A percentile compares a stretch with the other conserved stretches of the same genome.
Conservation (phyloP, 805 yeast genomes). For the Vanderwaltozyma verrucispora region DNA sequence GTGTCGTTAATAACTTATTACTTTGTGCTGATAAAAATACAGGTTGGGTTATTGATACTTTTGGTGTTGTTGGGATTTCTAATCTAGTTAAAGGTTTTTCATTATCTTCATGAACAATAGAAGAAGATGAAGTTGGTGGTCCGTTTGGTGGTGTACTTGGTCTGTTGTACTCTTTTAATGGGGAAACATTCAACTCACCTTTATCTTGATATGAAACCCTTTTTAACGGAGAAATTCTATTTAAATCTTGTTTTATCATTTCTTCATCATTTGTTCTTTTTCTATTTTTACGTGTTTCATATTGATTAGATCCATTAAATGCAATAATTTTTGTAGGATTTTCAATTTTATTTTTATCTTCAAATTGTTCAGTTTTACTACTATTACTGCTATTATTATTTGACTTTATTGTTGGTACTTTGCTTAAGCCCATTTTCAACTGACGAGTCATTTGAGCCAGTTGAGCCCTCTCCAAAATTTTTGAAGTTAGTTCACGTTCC, state of each 20-base stretch:
- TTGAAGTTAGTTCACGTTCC: constrained; percentile 25
- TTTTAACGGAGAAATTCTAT: constrained; percentile 4
- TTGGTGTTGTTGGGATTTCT: constrained; percentile 6
- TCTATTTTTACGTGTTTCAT: background rate
- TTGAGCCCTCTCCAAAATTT: constrained; percentile 27
- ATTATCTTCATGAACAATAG: background rate
- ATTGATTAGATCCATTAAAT: too few species aligned
- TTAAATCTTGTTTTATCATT: background rate
- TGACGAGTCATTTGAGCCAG: constrained; percentile 29
- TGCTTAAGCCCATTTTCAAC: constrained; percentile 24
- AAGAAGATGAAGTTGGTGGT: constrained; percentile 2
- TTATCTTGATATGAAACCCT: background rate
- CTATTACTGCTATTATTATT: too few species aligned
- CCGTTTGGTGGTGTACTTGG: constrained; percentile 3
- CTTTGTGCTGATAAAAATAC: background rate
- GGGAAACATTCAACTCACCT: constrained; percentile 2
- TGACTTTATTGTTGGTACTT: constrained; percentile 17
- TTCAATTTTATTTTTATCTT: background rate
- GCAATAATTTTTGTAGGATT: too few species aligned
- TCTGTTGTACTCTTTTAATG: constrained; percentile 5
- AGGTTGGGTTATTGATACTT: background rate
- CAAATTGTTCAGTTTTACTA: too few species aligned
- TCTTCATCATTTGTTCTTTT: background rate
- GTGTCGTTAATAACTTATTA: constrained; percentile 6
- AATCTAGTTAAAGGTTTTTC: background rate